phyloP scores from a whole-genome alignment of 805 yeast species.

The Saturnispora quitensis region DNA sequence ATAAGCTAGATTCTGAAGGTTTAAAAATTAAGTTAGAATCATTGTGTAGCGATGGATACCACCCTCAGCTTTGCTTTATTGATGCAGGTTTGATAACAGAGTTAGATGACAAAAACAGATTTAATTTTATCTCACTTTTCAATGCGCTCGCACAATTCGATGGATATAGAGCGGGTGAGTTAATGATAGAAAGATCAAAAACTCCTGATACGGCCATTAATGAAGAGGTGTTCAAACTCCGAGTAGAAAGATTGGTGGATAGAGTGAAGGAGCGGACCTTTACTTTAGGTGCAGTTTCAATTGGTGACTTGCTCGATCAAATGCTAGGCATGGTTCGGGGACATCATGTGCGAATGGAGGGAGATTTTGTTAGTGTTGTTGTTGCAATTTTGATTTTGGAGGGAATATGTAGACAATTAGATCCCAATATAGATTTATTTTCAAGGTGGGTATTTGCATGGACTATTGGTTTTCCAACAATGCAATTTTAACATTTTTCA shows the following conservation, averaged over 20 bases:
- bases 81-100: slow-evolving; percentile 95
- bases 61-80: slow-evolving; percentile 80
- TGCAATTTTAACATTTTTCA: slow-evolving; percentile 12
- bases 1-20: slow-evolving; percentile 25
- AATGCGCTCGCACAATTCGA: slow-evolving; percentile 84
- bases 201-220: slow-evolving; percentile 90
- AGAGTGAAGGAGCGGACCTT: slow-evolving; percentile 81
- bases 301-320: slow-evolving; percentile 82
- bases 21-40: slow-evolving; percentile 35
- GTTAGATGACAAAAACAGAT: slow-evolving; percentile 63
- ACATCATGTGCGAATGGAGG: slow-evolving; percentile 97
- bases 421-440: slow-evolving; percentile 87
- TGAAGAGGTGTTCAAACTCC: slow-evolving; percentile 75
- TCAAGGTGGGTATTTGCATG: slow-evolving; percentile 78
- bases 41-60: slow-evolving; percentile 48
- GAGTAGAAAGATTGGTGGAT: slow-evolving; percentile 75
- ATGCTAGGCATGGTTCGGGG: slow-evolving; percentile 84
- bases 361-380: slow-evolving; percentile 92
- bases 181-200: slow-evolving; percentile 90
- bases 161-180: slow-evolving; percentile 89
- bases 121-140: slow-evolving; percentile 83
- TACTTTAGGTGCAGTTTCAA: slow-evolving; percentile 82
- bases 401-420: slow-evolving; percentile 91
- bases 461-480: slow-evolving; percentile 30
- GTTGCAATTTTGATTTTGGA: slow-evolving; percentile 85